Evolutionary conservation across 2,329 filamentous ascomycete species (phyloP).

Genomic region (Capronia americana): DNA sequence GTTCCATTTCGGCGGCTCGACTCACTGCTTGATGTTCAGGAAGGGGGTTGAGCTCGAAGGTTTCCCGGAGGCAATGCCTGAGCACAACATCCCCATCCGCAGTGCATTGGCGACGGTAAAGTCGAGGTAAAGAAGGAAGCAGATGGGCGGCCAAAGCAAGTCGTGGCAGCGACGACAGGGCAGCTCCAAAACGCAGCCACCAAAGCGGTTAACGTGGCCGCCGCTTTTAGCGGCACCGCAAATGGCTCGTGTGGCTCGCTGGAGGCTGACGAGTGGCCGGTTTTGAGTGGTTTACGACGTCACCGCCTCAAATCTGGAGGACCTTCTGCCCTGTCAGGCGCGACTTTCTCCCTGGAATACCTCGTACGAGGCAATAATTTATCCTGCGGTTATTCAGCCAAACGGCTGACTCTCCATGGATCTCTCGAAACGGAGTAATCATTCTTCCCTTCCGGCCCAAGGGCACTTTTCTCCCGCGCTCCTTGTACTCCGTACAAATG

Average conservation of each 20-base stretch:
- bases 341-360: not conserved
- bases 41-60: constrained; percentile 49
- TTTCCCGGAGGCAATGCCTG: constrained; percentile 47
- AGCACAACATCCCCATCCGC: constrained; percentile 51
- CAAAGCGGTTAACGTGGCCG: not conserved
- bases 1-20: constrained; percentile 81
- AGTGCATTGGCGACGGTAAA: constrained; percentile 47
- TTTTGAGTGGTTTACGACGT: constrained; percentile 13
- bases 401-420: too few relatives aligned
- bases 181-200: not conserved
- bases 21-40: constrained; percentile 72
- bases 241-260: not conserved
- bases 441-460: not conserved
- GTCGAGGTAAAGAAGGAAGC: constrained; percentile 13
- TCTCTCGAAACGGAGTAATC: not conserved
- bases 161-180: not conserved
- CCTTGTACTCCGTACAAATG: too few relatives aligned
- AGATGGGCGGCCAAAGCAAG: not conserved
- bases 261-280: not conserved
- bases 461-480: too few relatives aligned
- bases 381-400: not conserved
- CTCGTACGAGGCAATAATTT: not conserved
- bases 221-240: not conserved
- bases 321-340: not conserved
- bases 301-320: not conserved